Conservation (phyloP, 2,329 filamentous ascomycete genomes). For the Penicillium concentricum region DNA sequence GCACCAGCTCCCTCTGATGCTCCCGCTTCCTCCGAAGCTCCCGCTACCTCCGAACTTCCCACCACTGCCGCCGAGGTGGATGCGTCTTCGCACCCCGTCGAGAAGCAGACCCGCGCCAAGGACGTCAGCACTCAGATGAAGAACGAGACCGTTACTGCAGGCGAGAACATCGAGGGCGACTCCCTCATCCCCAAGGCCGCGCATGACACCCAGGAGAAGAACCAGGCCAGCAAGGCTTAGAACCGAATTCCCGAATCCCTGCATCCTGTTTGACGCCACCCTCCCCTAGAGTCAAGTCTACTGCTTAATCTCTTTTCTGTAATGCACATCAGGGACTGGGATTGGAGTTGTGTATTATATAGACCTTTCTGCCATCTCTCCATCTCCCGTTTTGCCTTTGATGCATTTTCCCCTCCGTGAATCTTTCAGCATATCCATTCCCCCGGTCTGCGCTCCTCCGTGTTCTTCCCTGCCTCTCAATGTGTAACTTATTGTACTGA, state of each 20-base stretch:
- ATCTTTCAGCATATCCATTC: conserved; percentile 24
- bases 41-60: conserved; percentile 22
- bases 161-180: conserved; percentile 42
- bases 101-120: conserved; percentile 26
- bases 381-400: conserved; percentile 7
- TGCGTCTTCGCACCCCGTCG: conserved; percentile 24
- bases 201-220: conserved; percentile 43
- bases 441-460: conserved; percentile 22
- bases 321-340: conserved; percentile 10
- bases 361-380: conserved; percentile 18
- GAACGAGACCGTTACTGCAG: conserved; percentile 18
- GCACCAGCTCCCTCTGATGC: conserved; percentile 29
- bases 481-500: conserved; percentile 33
- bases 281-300: conserved; percentile 7
- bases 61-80: conserved; percentile 26
- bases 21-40: conserved; percentile 32
- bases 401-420: conserved; percentile 17
- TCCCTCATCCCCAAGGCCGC: conserved; percentile 51
- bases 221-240: conserved; percentile 17
- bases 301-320: conserved; percentile 2
- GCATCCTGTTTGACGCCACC: conserved; percentile 10
- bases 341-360: conserved; percentile 28
- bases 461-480: conserved; percentile 13
- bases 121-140: conserved; percentile 26
- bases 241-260: conserved; percentile 16